phyloP scores from a whole-genome alignment of 176 grass and related monocot genomes.

The Dactylis glomerata region DNA sequence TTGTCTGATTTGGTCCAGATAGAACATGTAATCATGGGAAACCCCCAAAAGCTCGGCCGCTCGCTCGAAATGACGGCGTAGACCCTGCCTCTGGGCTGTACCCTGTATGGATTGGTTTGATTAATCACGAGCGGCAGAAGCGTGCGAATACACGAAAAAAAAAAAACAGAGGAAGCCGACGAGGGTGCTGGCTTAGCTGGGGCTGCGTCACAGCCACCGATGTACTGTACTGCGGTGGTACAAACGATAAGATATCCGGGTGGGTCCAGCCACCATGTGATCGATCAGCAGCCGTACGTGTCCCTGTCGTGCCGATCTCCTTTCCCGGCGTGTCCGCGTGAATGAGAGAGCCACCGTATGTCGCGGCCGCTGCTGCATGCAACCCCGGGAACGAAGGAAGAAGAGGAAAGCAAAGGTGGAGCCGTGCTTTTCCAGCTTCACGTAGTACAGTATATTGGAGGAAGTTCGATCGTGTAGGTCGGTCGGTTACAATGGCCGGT shows the following conservation, averaged over 20 bases:
- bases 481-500: background rate
- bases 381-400: background rate
- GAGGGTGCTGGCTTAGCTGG: background rate
- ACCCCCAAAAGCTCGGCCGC: background rate
- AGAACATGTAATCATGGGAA: background rate
- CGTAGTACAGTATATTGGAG: background rate
- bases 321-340: too few species aligned
- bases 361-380: background rate
- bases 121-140: background rate
- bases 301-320: background rate
- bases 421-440: background rate
- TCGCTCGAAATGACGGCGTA: constrained; percentile 11
- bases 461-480: background rate
- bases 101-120: background rate
- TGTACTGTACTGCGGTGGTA: background rate
- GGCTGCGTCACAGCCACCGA: background rate
- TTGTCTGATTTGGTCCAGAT: background rate
- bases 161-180: background rate
- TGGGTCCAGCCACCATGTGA: background rate
- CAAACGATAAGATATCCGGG: background rate
- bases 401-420: background rate
- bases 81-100: background rate
- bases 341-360: background rate
- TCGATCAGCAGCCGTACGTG: background rate
- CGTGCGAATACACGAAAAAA: background rate